A percentile compares a stretch with the other conserved stretches of the same genome.
Conservation (phyloP, 345 rosid genomes). For the Ailanthus altissimus region DNA sequence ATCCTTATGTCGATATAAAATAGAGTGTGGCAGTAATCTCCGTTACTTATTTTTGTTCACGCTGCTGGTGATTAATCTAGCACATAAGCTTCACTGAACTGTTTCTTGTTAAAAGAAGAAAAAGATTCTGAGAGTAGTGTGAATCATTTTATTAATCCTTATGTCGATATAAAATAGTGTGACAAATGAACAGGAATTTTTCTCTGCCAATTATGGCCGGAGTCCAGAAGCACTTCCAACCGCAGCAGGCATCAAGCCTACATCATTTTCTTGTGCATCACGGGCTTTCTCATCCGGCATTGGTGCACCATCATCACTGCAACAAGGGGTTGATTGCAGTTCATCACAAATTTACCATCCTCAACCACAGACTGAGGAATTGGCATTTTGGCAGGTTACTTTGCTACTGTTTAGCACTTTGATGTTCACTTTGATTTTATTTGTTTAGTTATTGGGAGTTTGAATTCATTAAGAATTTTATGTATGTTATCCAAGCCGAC, state of each 20-base stretch:
- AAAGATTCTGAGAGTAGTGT: background rate
- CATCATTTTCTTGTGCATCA: background rate
- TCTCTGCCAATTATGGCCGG: slow-evolving; percentile 2
- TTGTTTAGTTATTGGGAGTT: slow-evolving; percentile 1
- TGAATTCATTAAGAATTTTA: background rate
- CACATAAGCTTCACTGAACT: background rate
- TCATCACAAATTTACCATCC: background rate
- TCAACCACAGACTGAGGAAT: slow-evolving; percentile 6
- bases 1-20: slow-evolving; percentile 5
- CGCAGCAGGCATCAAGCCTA: slow-evolving; percentile 6
- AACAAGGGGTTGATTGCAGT: background rate
- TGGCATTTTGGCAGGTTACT: slow-evolving; percentile 17
- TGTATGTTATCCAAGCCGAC: background rate
- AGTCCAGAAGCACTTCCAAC: background rate
- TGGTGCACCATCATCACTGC: slow-evolving; percentile 7
- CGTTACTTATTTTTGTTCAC: background rate
- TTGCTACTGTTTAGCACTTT: background rate
- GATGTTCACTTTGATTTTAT: slow-evolving; percentile 2
- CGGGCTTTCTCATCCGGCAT: slow-evolving; percentile 1
- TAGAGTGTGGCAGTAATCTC: background rate
- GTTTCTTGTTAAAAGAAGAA: background rate
- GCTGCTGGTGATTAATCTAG: background rate
- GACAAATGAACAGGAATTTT: slow-evolving; percentile 8
- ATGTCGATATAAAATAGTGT: background rate
- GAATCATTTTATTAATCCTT: background rate